Base-by-base conservation (phyloP, 495 filamentous ascomycete species). In the Acidiella bohemica region DNA sequence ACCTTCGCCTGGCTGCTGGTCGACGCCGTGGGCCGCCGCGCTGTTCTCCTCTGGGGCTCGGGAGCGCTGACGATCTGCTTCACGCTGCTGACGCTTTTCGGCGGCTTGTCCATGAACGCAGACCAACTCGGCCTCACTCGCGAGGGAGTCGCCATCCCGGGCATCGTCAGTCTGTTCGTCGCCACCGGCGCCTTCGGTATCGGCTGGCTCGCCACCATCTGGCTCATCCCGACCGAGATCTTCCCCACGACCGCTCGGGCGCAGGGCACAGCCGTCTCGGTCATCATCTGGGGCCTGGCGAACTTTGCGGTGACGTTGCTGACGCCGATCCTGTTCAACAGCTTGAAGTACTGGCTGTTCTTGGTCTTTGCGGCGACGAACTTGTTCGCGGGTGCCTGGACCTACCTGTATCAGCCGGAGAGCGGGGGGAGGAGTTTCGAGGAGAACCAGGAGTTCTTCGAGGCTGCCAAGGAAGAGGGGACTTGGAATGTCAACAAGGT, bases 191-290 rank as follows among this genome's bases (percentile, higher is more conserved):
- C 64, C 27, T 75, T 75, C 51, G 71, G 71, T 25, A 66, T 73
- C 31, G 70, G 66, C 25, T 75, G 70, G 71, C 54, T 75, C 7
- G 49, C 68, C 2, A 65, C 72, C 5, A 59, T 65, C 29, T 75
- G 70, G 71, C 54, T 74, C 11, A 71, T 75, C 36, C 71, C 71
- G 2, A 75, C 71, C 1, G 70, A 75, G 45, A 73, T 75, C 42
- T 74, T 64, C 46, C 67, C 71, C 8, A 68, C 59, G 17, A 64
- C 61, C 10, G 67, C 71, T 9, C 58, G 71, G 18, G 70, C 70
- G 13, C 64, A 67, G 51, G 71, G 68, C 5, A 62, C 65, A 21
- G 65, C 69, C 30, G 58, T 73, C 32, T 62, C 55, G 11, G 69
- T 74, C 28, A 62, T 74, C 26, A 55, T 71, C 34, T 75, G 71